Evolutionary conservation across 768 basidiomycete species (phyloP).

Genomic region (Asterophora lycoperdoides): DNA sequence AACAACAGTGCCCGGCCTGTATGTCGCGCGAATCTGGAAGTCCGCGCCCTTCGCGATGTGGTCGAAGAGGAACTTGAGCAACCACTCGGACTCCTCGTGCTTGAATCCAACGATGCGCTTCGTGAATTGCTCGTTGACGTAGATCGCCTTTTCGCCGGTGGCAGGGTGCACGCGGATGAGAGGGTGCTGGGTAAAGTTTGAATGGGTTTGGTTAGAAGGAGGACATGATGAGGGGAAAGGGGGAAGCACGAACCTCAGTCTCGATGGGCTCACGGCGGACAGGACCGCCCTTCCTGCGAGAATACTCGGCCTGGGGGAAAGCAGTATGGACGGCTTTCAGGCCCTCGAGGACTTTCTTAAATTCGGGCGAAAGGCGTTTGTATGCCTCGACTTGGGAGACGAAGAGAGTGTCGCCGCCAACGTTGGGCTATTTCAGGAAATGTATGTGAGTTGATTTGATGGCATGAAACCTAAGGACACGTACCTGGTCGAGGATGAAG

Average conservation of each 20-base stretch:
- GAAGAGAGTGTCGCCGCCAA: conserved; percentile 55
- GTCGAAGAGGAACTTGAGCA: conserved; percentile 52
- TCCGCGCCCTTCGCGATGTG: conserved; percentile 48
- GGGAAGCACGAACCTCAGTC: conserved; percentile 29
- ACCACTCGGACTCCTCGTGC: conserved; percentile 49
- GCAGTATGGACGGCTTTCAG: conserved; percentile 54
- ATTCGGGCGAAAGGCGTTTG: conserved; percentile 52
- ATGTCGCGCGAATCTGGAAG: conserved; percentile 46
- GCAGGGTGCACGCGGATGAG: conserved; percentile 56
- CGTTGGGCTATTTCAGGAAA: conserved; percentile 20
- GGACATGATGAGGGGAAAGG: background rate
- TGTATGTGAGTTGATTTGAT: conserved; percentile 1
- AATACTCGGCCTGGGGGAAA: conserved; percentile 46
- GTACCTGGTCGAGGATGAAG: conserved; percentile 43
- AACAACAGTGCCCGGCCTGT: conserved; percentile 51
- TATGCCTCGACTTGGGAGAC: conserved; percentile 56
- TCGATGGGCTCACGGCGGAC: conserved; percentile 49
- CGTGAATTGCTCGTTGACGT: conserved; percentile 55
- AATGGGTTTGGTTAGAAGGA: background rate
- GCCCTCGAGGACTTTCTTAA: conserved; percentile 54
- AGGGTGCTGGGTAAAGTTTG: conserved; percentile 35
- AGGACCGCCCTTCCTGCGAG: conserved; percentile 38
- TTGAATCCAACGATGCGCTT: conserved; percentile 52
- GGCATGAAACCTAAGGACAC: background rate
- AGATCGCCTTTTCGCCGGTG: conserved; percentile 60